Conservation (phyloP, 2,329 filamentous ascomycete species). For the Tricladium varicosporioides region DNA sequence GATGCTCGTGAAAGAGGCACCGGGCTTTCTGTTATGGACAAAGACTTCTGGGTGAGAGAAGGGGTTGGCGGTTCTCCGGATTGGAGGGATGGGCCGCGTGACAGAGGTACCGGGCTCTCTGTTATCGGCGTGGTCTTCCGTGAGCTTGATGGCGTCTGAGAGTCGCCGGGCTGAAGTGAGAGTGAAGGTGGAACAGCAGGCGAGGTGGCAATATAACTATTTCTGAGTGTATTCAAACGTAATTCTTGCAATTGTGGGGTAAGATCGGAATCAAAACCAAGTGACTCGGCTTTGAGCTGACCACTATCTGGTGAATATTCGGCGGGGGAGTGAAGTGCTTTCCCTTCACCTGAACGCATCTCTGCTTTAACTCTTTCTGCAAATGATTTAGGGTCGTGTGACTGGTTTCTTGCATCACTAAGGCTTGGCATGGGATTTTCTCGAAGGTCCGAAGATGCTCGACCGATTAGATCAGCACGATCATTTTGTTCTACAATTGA, state of each 20-base stretch:
- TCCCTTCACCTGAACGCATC: conserved; percentile 59
- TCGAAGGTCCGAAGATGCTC: not conserved
- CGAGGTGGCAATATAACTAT: conserved; percentile 21
- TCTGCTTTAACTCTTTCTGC: conserved; percentile 49
- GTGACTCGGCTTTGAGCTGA: not conserved
- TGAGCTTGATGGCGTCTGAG: conserved; percentile 9
- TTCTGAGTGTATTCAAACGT: conserved; percentile 29
- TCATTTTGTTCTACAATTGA: conserved; percentile 18
- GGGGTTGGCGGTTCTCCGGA: not conserved
- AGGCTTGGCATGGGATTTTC: not conserved
- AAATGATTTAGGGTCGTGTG: conserved; percentile 23
- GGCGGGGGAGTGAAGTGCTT: conserved; percentile 47
- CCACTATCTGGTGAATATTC: conserved; percentile 17
- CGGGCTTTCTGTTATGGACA: conserved; percentile 1
- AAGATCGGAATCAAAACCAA: conserved; percentile 9
- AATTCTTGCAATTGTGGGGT: conserved; percentile 22
- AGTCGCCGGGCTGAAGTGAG: conserved; percentile 14
- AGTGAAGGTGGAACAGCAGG: conserved; percentile 15
- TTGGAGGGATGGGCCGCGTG: conserved; percentile 1
- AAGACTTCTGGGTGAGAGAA: not conserved
- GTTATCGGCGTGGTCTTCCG: conserved; percentile 8
- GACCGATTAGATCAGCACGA: conserved; percentile 2
- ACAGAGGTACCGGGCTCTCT: conserved; percentile 5
- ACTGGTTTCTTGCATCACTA: conserved; percentile 5
- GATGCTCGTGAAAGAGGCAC: conserved; percentile 15